A percentile compares a stretch with the other conserved stretches of the same genome.
Evolutionary conservation across 2,329 filamentous ascomycete species (phyloP).

Genomic region (Fusarium sp.): DNA sequence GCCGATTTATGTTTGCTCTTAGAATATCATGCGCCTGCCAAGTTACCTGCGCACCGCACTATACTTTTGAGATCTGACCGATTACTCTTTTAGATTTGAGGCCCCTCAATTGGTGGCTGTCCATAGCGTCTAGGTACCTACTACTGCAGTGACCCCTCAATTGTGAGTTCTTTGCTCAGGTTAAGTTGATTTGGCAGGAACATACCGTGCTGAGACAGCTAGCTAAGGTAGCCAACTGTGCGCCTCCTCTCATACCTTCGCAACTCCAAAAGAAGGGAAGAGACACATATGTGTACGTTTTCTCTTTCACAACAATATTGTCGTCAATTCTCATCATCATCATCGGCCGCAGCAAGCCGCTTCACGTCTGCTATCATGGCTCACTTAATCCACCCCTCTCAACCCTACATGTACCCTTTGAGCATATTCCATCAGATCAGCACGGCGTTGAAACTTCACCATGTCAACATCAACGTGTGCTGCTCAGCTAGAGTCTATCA

Average conservation of each 20-base stretch:
- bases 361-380: neutral
- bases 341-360: slow-evolving; percentile 8
- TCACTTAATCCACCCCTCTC: slow-evolving; percentile 29
- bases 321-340: slow-evolving; percentile 9
- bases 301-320: slow-evolving; percentile 5
- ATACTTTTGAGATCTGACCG: slow-evolving; percentile 23
- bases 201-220: neutral
- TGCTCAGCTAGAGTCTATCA: slow-evolving; percentile 7
- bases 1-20: neutral
- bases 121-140: neutral
- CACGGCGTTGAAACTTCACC: slow-evolving; percentile 1
- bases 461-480: slow-evolving; percentile 4
- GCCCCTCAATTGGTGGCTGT: slow-evolving; percentile 11
- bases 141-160: neutral
- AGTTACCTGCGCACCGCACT: neutral
- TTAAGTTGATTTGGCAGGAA: slow-evolving; percentile 2
- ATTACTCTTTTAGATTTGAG: slow-evolving; percentile 28
- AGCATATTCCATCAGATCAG: slow-evolving; percentile 22
- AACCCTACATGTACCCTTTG: slow-evolving; percentile 2
- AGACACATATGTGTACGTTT: neutral
- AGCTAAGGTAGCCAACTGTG: neutral
- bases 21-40: neutral
- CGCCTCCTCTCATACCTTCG: slow-evolving; percentile 3
- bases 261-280: too few relatives aligned
- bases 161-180: neutral